Percentiles rank a stretch among this genome's conserved stretches.
These are phyloP conservation scores for Byssochlamys sp. DNA, from an alignment of 2,329 filamentous ascomycete species.

Conservation along the genomic window DNA sequence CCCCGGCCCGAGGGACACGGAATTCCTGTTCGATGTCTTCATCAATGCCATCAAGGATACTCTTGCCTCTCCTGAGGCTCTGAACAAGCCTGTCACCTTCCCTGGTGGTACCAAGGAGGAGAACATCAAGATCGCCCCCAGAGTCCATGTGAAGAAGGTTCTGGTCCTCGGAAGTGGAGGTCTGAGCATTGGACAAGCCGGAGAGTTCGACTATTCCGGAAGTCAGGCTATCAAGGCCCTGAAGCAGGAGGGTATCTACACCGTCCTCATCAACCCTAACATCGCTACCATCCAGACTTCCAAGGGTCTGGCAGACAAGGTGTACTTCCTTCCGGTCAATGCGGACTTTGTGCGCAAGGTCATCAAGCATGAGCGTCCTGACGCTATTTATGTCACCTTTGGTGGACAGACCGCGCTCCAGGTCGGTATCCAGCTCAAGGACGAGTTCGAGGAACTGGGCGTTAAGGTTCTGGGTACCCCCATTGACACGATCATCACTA, in stretches of 20 bases:
- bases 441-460: constrained; percentile 85
- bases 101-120: constrained; percentile 74
- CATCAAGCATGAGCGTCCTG: constrained; percentile 84
- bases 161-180: constrained; percentile 89
- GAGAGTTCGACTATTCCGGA: constrained; percentile 97
- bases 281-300: constrained; percentile 98
- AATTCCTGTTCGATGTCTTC: constrained; percentile 95
- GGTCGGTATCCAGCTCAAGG: constrained; percentile 93
- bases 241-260: constrained; percentile 97
- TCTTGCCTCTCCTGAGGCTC: constrained; percentile 54
- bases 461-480: constrained; percentile 92
- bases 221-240: constrained; percentile 97
- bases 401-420: constrained; percentile 95
- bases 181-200: constrained; percentile 92
- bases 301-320: constrained; percentile 93
- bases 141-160: constrained; percentile 83
- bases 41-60: constrained; percentile 71
- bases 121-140: constrained; percentile 65
- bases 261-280: constrained; percentile 95
- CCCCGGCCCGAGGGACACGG: constrained; percentile 86
- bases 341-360: constrained; percentile 96
- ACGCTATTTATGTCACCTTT: constrained; percentile 95
- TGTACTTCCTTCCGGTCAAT: constrained; percentile 95
- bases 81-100: constrained; percentile 69
- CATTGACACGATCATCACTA: constrained; percentile 96